phyloP scores from a whole-genome alignment of 768 basidiomycete species.

The Tricholoma sp. region DNA sequence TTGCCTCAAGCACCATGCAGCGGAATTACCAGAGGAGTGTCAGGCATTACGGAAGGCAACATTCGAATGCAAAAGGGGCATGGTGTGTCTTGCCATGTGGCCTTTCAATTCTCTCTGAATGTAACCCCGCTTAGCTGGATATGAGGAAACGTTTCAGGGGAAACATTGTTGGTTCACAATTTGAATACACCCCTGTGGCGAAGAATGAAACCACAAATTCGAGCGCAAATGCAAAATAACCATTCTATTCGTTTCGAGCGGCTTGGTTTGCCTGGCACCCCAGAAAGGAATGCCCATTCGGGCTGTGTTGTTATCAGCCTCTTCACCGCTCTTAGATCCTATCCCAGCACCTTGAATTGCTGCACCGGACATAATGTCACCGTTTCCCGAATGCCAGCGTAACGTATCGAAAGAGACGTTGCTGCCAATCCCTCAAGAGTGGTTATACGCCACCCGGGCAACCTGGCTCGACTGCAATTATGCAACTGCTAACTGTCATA shows the following conservation, averaged over 20 bases:
- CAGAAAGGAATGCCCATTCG: neutral
- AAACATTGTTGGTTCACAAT: constrained; percentile 55
- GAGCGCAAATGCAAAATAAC: constrained; percentile 11
- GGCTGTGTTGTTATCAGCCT: neutral
- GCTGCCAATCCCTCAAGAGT: neutral
- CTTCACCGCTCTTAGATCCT: neutral
- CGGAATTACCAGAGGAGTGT: constrained; percentile 80
- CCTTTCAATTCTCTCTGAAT: neutral
- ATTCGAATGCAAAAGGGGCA: constrained; percentile 87
- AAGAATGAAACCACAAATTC: constrained; percentile 11
- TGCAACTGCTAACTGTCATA: too few species aligned
- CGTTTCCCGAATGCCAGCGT: neutral
- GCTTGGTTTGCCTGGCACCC: neutral
- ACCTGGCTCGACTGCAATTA: too few species aligned
- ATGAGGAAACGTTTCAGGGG: constrained; percentile 83
- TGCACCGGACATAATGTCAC: neutral
- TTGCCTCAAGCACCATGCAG: constrained; percentile 68
- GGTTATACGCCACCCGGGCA: neutral
- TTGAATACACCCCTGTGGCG: constrained; percentile 34
- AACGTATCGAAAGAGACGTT: neutral
- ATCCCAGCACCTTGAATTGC: neutral
- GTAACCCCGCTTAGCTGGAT: constrained; percentile 52
- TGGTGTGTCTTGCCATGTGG: constrained; percentile 47
- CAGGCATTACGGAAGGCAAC: constrained; percentile 73
- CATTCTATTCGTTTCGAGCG: neutral